These are phyloP conservation scores for Ophiostoma angusticollis DNA, from an alignment of 2,329 filamentous ascomycete genomes.

Conservation along the genomic window DNA sequence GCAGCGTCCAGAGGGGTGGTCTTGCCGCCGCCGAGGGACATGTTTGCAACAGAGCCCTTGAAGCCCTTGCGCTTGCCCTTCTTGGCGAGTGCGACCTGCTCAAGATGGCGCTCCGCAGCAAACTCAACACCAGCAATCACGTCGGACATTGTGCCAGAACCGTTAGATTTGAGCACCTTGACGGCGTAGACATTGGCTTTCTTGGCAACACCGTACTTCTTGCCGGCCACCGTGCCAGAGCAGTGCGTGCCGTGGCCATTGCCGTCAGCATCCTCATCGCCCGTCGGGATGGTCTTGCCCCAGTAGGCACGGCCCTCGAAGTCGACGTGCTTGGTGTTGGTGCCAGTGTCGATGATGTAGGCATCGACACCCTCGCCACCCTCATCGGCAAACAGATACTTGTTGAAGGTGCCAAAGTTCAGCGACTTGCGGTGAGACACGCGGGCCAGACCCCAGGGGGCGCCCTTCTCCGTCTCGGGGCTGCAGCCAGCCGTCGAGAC, in stretches of 20 bases:
- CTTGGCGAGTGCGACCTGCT: slow-evolving; percentile 68
- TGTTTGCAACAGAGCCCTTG: slow-evolving; percentile 98
- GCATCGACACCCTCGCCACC: slow-evolving; percentile 97
- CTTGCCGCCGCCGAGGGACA: slow-evolving; percentile 97
- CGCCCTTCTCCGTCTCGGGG: slow-evolving; percentile 69
- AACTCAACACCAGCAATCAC: slow-evolving; percentile 97
- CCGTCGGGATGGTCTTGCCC: slow-evolving; percentile 88
- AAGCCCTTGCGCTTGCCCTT: slow-evolving; percentile 85
- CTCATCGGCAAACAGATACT: slow-evolving; percentile 83
- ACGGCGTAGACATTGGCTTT: slow-evolving; percentile 94
- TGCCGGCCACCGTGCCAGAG: slow-evolving; percentile 93
- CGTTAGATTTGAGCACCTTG: slow-evolving; percentile 96
- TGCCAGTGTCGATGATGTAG: slow-evolving; percentile 97
- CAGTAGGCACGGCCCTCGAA: slow-evolving; percentile 92
- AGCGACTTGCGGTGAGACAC: slow-evolving; percentile 86
- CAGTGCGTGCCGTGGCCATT: slow-evolving; percentile 99
- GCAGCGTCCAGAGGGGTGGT: slow-evolving; percentile 80
- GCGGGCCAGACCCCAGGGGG: slow-evolving; percentile 97
- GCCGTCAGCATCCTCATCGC: slow-evolving; percentile 80
- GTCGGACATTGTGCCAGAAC: slow-evolving; percentile 96
- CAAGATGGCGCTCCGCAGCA: slow-evolving; percentile 67
- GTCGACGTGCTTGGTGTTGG: slow-evolving; percentile 86
- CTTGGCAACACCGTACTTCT: slow-evolving; percentile 99
- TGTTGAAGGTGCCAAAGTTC: slow-evolving; percentile 90
- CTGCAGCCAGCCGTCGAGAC: slow-evolving; percentile 25